Base-by-base conservation (phyloP, 2,329 filamentous ascomycete species). In the Colletotrichum navitas region DNA sequence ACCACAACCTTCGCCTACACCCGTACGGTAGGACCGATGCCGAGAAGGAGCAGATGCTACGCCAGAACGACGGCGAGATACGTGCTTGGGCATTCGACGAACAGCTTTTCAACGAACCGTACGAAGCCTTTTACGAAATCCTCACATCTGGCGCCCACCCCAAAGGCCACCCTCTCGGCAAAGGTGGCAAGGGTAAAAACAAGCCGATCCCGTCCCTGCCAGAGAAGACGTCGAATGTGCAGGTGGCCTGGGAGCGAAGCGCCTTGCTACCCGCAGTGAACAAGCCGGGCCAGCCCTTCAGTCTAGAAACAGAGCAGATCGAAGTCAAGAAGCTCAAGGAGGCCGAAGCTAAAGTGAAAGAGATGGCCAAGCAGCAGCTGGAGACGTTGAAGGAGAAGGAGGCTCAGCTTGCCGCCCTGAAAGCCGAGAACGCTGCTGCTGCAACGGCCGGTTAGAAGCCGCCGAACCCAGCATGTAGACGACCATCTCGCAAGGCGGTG, bases 91-190 rank as follows among this genome's bases (percentile, higher is more conserved):
- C 90, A 70, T 94, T 98, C 79, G 96, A 99, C 81, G 94, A 97
- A 78, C 92, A 98, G 75, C 89, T 98, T 61, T 99, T 99, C 87
- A 98, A 97, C 83, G 96, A 99, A 81, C 96, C 96, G 0, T 96
- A 94, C 76, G 94, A 97, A 81, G 90, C 93, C 56, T 95, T 99
- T 78, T 98, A 94, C 82, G 94, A 97, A 74, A 86, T 94, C 36
- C 86, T 99, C 73, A 98, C 94, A 2, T 87, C 88, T 7, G 93
- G 93, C 72, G 89, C 91, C 34, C 89, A 86, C 6, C 85, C 86
- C 62, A 85, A 83, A 74, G 82, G 82, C 74, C 85, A 78, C 78
- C 80, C 74, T 73, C 71, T 70, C 78, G 77, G 79, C 62, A 71
- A 75, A 77, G 87, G 87, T 66, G 88, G 88, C 52, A 90, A 89